Base-by-base conservation (phyloP, 2,329 filamentous ascomycete genomes). In the Cladophialophora psammophila region DNA sequence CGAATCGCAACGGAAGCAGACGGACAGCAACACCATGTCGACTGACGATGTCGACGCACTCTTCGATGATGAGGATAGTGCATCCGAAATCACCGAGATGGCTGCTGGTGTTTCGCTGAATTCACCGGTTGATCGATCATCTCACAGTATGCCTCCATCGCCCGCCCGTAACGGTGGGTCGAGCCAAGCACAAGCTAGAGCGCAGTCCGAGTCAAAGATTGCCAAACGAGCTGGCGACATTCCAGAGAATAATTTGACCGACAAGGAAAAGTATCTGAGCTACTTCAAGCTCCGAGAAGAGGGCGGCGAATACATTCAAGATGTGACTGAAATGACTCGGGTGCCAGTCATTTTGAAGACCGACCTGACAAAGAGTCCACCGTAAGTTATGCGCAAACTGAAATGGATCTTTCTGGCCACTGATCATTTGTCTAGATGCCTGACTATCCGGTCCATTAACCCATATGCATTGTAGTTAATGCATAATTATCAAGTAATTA, bases 281-380 rank as follows among this genome's bases (percentile, higher is more conserved):
- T 84, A 95, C 71, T 98, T 98, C 84, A 89, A 90, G 74, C 85
- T 99, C 73, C 87, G 95, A 60, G 94, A 99, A 79, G 92, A 96
- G 80, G 91, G 91, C 73, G 94, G 94, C 72, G 92, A 98, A 74
- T 96, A 96, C 83, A 97, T 99, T 76, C 95, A 99, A 82, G 95
- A 99, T 79, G 93, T 99, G 72, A 94, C 90, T 65, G 95, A 99
- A 85, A 97, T 99, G 94, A 94, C 93, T 52, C 87, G 94, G 73
- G 91, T 99, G 69, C 95, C 95, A n/a, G 91, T 99, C 73, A 96
- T 99, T 78, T 83, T 99, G 76, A 98, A 97, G 89, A 98, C 95
- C 72, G 95, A 99, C 82, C 87, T 99, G 76, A 92, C 86, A 82
- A 99, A 99, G 91, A 98, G 94, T 83, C 95, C 95, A 82, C 95